Base-by-base conservation (phyloP, 805 yeast species). In the Saccharomycopsis fodiens region DNA sequence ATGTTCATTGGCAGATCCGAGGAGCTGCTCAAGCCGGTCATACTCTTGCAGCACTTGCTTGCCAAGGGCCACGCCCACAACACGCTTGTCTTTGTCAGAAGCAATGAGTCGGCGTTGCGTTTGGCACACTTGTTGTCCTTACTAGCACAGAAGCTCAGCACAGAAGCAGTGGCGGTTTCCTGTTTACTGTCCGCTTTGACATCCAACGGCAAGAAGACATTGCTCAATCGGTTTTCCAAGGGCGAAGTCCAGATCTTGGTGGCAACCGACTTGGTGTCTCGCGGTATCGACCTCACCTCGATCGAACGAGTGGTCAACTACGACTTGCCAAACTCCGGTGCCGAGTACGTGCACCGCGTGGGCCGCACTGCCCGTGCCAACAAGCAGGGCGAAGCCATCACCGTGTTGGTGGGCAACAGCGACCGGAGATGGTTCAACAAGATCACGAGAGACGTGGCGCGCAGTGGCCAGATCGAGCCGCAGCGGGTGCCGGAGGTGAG, bases 331-430 rank as follows among this genome's bases (percentile, higher is more conserved):
- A 71, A 77, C 21, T 83, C 96, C 1, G 73, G 89, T 1, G 80
- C 94, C 52, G 97, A 93, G 55, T 93, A 93, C 55, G 87, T 93
- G 22, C 99, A 93, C 64, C 75, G 99, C 57, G 87, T 88, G 34
- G 99, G 99, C 35, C 80, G 99, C 68, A 89, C 97, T 0, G 97
- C 97, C 1, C 78, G 99, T 65, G 99, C 98, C 2, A 81, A 83
- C 42, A 75, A 79, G 30, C 43, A 54, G 0, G 99, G 99, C 59
- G 65, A 67, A 31, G 95, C 96, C 0, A 74, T 79, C 59, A 83
- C 78, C 39, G 60, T 91, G 21, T 69, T 80, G n/a, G 70, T 78
- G 48, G 94, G 95, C 23, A 77, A 76, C 45, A 89, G 88, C 44
- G 97, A 93, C 55, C 70, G 67, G 42, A 78, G 72, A 53, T 83